Percentiles rank a stretch among this genome's conserved stretches.
These are phyloP conservation scores for Barnettozyma wickerhamii DNA, from an alignment of 805 yeast genomes.

Conservation along the genomic window DNA sequence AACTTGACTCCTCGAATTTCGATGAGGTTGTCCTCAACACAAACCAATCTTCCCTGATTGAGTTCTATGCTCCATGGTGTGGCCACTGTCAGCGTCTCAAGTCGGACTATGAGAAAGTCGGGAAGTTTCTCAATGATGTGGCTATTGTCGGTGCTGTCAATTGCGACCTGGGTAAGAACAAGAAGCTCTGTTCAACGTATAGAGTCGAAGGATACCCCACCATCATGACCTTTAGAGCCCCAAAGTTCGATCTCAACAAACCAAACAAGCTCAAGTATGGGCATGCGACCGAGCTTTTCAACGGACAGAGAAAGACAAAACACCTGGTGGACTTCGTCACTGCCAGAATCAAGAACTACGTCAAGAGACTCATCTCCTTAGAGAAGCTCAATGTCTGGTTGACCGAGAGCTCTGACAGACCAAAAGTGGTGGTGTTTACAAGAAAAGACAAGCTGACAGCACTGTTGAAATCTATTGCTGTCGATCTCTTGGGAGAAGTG, in stretches of 20 bases:
- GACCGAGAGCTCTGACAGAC: constrained; percentile 15
- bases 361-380: constrained; percentile 41
- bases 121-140: constrained; percentile 49
- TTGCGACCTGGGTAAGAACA: constrained; percentile 70
- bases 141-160: constrained; percentile 77
- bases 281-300: constrained; percentile 54
- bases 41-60: constrained; percentile 77
- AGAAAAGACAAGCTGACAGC: constrained; percentile 47
- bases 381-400: constrained; percentile 29
- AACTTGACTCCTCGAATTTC: constrained; percentile 54
- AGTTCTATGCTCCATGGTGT: constrained; percentile 98
- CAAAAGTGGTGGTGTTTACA: constrained; percentile 50
- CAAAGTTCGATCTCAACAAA: constrained; percentile 42
- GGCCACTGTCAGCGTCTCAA: constrained; percentile 81
- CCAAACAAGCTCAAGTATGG: constrained; percentile 20
- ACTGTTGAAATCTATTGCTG: constrained; percentile 58
- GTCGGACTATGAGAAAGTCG: constrained; percentile 61
- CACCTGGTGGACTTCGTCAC: constrained; percentile 51
- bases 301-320: constrained; percentile 55
- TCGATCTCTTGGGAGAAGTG: constrained; percentile 55
- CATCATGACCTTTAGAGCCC: constrained; percentile 75
- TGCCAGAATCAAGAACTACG: constrained; percentile 62
- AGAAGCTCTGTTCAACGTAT: constrained; percentile 62
- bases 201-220: constrained; percentile 82
- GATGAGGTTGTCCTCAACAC: constrained; percentile 61